These are phyloP conservation scores for Mycena olivaceomarginata DNA, from an alignment of 768 basidiomycete genomes.

Conservation along the genomic window DNA sequence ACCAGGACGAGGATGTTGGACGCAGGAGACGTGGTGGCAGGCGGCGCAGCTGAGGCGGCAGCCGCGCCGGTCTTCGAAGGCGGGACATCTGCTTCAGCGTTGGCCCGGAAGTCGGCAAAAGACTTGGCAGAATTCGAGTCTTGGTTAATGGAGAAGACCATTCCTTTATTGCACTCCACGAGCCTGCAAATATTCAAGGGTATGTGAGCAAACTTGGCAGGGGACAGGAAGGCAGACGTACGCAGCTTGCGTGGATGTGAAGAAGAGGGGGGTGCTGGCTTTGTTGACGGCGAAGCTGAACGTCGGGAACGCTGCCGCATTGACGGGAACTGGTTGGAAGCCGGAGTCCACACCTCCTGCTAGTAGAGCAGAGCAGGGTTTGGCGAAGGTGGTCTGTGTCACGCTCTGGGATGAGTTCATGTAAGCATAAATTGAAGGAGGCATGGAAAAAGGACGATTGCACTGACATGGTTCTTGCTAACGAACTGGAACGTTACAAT, in stretches of 20 bases:
- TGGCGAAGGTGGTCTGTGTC: too few species aligned
- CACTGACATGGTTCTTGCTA: too few species aligned
- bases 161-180: conserved; percentile 65
- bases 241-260: background rate
- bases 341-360: conserved; percentile 3
- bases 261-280: conserved; percentile 1
- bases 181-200: too few species aligned
- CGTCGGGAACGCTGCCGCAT: background rate
- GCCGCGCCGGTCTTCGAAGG: conserved; percentile 40
- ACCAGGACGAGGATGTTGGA: background rate
- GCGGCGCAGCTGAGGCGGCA: background rate
- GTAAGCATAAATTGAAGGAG: too few species aligned
- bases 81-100: conserved; percentile 46
- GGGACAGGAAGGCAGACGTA: background rate
- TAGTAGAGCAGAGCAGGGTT: too few species aligned
- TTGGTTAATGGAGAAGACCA: conserved; percentile 74
- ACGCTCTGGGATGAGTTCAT: too few species aligned
- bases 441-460: too few species aligned
- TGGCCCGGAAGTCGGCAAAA: conserved; percentile 60
- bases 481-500: too few species aligned
- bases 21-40: too few species aligned
- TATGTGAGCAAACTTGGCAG: background rate
- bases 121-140: conserved; percentile 64
- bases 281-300: conserved; percentile 14
- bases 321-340: background rate